phyloP scores from a whole-genome alignment of 2,329 filamentous ascomycete species.

The Hypoxylon sp. region DNA sequence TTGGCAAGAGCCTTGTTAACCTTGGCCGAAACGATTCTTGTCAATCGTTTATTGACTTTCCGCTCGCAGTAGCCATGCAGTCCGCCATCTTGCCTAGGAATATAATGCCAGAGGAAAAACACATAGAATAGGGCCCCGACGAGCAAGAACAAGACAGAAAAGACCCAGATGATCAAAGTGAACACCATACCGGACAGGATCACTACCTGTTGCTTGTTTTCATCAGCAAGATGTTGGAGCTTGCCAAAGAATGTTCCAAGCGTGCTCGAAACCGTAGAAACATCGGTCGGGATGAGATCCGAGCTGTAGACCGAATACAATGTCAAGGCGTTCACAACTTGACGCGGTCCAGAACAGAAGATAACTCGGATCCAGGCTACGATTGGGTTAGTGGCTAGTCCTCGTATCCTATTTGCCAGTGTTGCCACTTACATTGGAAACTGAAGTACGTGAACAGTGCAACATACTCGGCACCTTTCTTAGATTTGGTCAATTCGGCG shows the following conservation, averaged over 20 bases:
- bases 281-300: slow-evolving; percentile 73
- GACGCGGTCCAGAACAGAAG: slow-evolving; percentile 90
- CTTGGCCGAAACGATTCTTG: slow-evolving; percentile 85
- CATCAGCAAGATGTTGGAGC: slow-evolving; percentile 76
- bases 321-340: slow-evolving; percentile 90
- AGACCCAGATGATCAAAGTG: slow-evolving; percentile 88
- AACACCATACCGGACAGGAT: slow-evolving; percentile 93
- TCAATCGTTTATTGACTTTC: slow-evolving; percentile 88
- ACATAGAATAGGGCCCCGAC: slow-evolving; percentile 83
- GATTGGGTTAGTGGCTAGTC: slow-evolving; percentile 38
- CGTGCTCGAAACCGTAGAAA: slow-evolving; percentile 68
- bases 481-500: slow-evolving; percentile 88
- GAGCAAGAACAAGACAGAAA: slow-evolving; percentile 81
- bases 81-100: slow-evolving; percentile 83
- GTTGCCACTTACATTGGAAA: slow-evolving; percentile 66
- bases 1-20: slow-evolving; percentile 90
- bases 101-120: slow-evolving; percentile 92
- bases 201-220: slow-evolving; percentile 82
- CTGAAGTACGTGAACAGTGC: slow-evolving; percentile 92
- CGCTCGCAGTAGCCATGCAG: slow-evolving; percentile 88
- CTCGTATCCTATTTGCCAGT: background rate
- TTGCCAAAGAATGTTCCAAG: slow-evolving; percentile 87
- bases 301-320: slow-evolving; percentile 85
- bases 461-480: slow-evolving; percentile 90
- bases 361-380: slow-evolving; percentile 88